Conservation (phyloP, 2,329 filamentous ascomycete species). For the Botryotinia calthae region DNA sequence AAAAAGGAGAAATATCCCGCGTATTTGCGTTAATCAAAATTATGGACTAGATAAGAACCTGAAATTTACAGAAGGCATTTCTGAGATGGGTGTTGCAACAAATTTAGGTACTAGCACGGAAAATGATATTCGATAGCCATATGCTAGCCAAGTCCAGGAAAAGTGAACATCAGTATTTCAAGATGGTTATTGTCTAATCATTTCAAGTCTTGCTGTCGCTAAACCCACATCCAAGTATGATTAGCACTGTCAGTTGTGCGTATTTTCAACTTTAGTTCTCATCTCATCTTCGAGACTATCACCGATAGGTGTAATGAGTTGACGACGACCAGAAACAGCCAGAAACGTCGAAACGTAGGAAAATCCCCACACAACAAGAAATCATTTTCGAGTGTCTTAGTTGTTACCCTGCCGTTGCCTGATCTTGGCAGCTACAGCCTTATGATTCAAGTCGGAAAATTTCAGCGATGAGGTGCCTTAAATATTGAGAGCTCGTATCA, state of each 20-base stretch:
- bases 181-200: background rate
- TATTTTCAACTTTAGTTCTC: background rate
- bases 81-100: background rate
- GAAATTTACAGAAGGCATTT: rapidly evolving
- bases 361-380: background rate
- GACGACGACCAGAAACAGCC: background rate
- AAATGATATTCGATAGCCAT: background rate
- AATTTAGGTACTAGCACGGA: background rate
- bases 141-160: background rate
- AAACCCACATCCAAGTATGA: background rate
- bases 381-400: too few species aligned
- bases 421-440: too few species aligned
- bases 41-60: background rate
- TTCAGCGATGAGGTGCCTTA: background rate
- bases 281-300: background rate
- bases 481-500: background rate
- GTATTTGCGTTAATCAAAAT: background rate
- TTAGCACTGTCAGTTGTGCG: background rate
- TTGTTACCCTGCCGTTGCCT: too few species aligned
- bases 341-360: background rate
- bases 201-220: background rate
- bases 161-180: background rate
- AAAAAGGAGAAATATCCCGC: background rate
- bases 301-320: rapidly evolving
- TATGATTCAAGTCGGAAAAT: background rate